A percentile compares a stretch with the other conserved stretches of the same genome.
Evolutionary conservation across 2,329 filamentous ascomycete species (phyloP).

Genomic region (Paracamarosporium sp.): DNA sequence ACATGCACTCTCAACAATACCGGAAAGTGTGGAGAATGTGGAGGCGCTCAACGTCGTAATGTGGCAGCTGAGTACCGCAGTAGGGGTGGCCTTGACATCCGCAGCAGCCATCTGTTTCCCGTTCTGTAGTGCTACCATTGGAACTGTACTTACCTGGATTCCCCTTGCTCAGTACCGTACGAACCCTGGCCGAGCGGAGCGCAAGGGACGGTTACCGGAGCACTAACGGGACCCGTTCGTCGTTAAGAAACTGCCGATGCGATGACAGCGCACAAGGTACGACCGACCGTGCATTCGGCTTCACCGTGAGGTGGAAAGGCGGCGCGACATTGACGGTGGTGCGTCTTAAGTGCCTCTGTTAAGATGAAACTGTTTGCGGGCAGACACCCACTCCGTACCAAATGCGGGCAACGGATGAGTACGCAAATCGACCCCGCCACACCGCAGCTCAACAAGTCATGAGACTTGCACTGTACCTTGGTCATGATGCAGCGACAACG

Average conservation of each 20-base stretch:
- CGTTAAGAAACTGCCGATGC: constrained; percentile 5
- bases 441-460: constrained; percentile 22
- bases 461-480: constrained; percentile 19
- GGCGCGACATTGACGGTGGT: constrained; percentile 7
- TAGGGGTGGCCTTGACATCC: constrained; percentile 20
- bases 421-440: not conserved
- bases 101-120: constrained; percentile 32
- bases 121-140: constrained; percentile 33
- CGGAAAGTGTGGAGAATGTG: constrained; percentile 40
- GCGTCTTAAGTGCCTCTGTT: constrained; percentile 18
- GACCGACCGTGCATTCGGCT: constrained; percentile 7
- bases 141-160: constrained; percentile 33
- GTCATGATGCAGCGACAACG: constrained; percentile 11
- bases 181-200: constrained; percentile 29
- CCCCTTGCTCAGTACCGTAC: constrained; percentile 21
- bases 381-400: constrained; percentile 1
- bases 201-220: constrained; percentile 31
- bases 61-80: constrained; percentile 19
- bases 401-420: constrained; percentile 10
- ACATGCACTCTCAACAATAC: constrained; percentile 8
- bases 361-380: constrained; percentile 21
- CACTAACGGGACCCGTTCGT: constrained; percentile 10
- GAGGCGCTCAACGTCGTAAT: constrained; percentile 24
- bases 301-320: constrained; percentile 10
- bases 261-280: not conserved